A percentile compares a stretch with the other conserved stretches of the same genome.
Evolutionary conservation across 2,329 filamentous ascomycete genomes (phyloP).

Genomic region (Sclerotinia spermophila): DNA sequence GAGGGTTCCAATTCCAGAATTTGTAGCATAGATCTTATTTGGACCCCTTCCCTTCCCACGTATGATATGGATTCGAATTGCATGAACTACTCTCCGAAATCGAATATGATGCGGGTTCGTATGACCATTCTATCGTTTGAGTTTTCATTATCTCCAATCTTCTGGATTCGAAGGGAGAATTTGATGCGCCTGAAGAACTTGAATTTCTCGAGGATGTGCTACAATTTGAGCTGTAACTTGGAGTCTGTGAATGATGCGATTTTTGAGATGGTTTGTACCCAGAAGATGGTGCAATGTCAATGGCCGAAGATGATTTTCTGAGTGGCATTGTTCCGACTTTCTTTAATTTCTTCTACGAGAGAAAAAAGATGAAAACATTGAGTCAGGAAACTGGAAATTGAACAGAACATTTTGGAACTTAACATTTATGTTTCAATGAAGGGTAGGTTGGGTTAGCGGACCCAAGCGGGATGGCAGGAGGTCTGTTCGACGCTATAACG

Average conservation of each 20-base stretch:
- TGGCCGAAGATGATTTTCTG: neutral
- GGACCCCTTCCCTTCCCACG: neutral
- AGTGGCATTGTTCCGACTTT: neutral
- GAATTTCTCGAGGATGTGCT: neutral
- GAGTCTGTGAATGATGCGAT: neutral
- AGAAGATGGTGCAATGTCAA: neutral
- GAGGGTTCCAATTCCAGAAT: neutral
- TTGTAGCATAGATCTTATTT: neutral
- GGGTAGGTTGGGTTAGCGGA: neutral
- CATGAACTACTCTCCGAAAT: too few relatives aligned
- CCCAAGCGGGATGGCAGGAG: neutral
- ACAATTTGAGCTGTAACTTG: neutral
- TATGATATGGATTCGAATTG: neutral
- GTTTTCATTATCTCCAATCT: neutral
- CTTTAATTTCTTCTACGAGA: neutral
- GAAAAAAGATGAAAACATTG: neutral
- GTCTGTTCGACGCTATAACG: neutral
- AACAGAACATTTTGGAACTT: neutral
- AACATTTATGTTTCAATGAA: neutral
- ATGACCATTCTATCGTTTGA: neutral
- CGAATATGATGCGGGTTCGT: neutral
- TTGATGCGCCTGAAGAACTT: neutral
- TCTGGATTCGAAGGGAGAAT: neutral
- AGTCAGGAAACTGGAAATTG: neutral
- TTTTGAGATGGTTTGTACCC: neutral